A percentile compares a stretch with the other conserved stretches of the same genome.
Conservation (phyloP, 148 eudicot genomes). For the Vaccinium darrowii region DNA sequence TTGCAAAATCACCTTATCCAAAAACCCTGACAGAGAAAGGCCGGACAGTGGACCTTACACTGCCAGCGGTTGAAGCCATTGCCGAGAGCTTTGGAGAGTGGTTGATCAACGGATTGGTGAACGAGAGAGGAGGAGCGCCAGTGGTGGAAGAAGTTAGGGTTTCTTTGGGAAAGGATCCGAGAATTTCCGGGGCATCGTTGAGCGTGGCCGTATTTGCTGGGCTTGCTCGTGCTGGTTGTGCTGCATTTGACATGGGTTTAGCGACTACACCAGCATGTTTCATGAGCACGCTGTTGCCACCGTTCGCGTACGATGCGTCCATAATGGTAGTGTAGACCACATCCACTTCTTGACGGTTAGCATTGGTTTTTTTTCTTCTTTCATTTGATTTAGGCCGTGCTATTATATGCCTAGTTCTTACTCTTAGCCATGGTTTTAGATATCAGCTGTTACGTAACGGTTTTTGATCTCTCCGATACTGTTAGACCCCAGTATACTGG, state of each 20-base stretch:
- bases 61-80: conserved; percentile 79
- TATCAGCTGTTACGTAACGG: too few relatives aligned
- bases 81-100: conserved; percentile 96
- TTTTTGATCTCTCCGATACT: too few relatives aligned
- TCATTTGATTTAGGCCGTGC: background rate
- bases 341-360: background rate
- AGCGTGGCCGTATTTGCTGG: conserved; percentile 79
- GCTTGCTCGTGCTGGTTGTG: conserved; percentile 66
- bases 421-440: too few relatives aligned
- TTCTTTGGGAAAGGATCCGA: conserved; percentile 78
- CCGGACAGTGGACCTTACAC: conserved; percentile 64
- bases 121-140: conserved; percentile 12
- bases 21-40: conserved; percentile 25
- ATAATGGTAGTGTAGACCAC: conserved; percentile 60
- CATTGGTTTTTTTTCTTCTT: background rate
- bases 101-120: conserved; percentile 39
- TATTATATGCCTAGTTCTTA: background rate
- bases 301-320: conserved; percentile 71
- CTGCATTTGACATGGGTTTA: conserved; percentile 74
- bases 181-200: conserved; percentile 60
- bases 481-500: too few relatives aligned
- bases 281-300: conserved; percentile 84
- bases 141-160: conserved; percentile 43
- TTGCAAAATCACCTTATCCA: too few relatives aligned
- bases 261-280: conserved; percentile 98